Evolutionary conservation across 495 filamentous ascomycete genomes (phyloP).

Genomic region (Penicillium bialowiezense): DNA sequence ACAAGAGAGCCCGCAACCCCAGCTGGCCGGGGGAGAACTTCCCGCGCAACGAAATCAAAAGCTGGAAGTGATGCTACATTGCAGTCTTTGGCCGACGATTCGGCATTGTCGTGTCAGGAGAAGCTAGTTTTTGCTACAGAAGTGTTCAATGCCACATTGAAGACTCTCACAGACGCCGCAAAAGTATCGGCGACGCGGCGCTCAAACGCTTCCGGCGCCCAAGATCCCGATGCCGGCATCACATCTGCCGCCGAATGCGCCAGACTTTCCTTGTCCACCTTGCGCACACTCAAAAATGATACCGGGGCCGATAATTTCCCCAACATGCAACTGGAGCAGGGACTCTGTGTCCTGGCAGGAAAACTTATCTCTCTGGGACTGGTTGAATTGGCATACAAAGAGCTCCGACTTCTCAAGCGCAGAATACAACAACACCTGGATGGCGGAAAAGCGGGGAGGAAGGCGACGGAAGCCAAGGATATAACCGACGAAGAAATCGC

Average conservation of each 20-base stretch:
- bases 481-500: slow-evolving; percentile 25
- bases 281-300: slow-evolving; percentile 58
- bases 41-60: slow-evolving; percentile 35
- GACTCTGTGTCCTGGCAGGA: slow-evolving; percentile 71
- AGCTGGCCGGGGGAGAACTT: slow-evolving; percentile 32
- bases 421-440: slow-evolving; percentile 50
- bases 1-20: slow-evolving; percentile 17
- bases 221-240: slow-evolving; percentile 31
- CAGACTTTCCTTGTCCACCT: slow-evolving; percentile 65
- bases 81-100: slow-evolving; percentile 30
- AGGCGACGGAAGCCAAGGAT: slow-evolving; percentile 16
- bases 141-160: slow-evolving; percentile 73
- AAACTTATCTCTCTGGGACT: slow-evolving; percentile 71
- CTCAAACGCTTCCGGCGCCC: slow-evolving; percentile 34
- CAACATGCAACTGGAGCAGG: slow-evolving; percentile 76
- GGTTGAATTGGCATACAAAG: slow-evolving; percentile 72
- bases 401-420: slow-evolving; percentile 66
- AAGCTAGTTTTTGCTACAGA: slow-evolving; percentile 74
- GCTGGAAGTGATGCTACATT: slow-evolving; percentile 22
- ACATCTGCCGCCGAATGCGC: slow-evolving; percentile 67
- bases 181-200: slow-evolving; percentile 40
- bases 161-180: slow-evolving; percentile 67
- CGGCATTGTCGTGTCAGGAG: slow-evolving; percentile 54
- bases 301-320: slow-evolving; percentile 51
- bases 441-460: slow-evolving; percentile 18